Base-by-base conservation (phyloP, 495 filamentous ascomycete species). In the Xylaria longipes region DNA sequence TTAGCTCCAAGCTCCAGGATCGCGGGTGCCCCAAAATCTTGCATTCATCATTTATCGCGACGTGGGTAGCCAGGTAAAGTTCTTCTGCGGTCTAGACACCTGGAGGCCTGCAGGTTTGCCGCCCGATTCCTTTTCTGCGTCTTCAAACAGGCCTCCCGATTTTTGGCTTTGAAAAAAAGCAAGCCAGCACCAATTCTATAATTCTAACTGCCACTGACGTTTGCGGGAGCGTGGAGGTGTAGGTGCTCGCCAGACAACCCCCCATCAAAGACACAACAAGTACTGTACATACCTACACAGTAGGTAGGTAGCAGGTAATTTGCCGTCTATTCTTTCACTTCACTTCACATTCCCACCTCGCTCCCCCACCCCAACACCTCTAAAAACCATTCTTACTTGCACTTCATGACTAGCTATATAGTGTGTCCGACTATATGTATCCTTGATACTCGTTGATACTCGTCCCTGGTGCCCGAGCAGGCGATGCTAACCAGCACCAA, bases 21-120 rank as follows among this genome's bases (percentile, higher is more conserved):
- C 66, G 71, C 60, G 22, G 35, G 60, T 41, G 60, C 60, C 60
- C 60, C 35, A 43, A 63, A 63, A 63, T 43, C 60, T 43, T 63
- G 60, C 0, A 63, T 63, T 62, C 17, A 45, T 50, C 45, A 43
- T 63, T 50, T 63, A 43, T 63, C 60, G 37, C 37, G 60, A 25
- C 60, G 15, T 41, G 35, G 35, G 60, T 22, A 43, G 22, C 60
- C 60, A 27, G n/a, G 8, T 25, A 14, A 63, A 63, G 35, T 43
- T 63, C 60, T 27, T 63, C 60, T 27, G 60, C 2, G 60, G 60
- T 29, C 60, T 37, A 27, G 22, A 31, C 56, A 35, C 35, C 54
- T 58, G n/a, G 54, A 58, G 31, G 52, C 52, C 20, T 37, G 46
- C n/a, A 22, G 17, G 1, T 22, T 5, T 50, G 33, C 33, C 31